Evolutionary conservation across 2,329 filamentous ascomycete species (phyloP), one percentile per base, ranked within the genome.

Genomic region (Talaromyces funiculosus): DNA sequence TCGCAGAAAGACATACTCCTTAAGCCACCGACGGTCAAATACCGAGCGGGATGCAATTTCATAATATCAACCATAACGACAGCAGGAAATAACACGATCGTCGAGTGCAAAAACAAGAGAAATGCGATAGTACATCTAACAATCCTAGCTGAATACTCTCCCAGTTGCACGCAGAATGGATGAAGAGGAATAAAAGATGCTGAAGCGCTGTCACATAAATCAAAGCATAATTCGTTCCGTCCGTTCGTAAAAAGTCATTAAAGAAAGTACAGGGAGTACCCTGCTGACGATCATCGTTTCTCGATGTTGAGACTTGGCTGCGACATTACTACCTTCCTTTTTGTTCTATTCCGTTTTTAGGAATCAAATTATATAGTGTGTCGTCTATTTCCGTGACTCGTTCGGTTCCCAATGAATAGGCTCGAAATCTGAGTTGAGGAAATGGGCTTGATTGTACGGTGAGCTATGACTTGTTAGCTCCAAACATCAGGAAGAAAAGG

Each of bases 361-460:
- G 35, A 45, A 54, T 40, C 35, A 40, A 54, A 26, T 9, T 6
- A 40, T 40, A 38, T 40, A 37, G 16, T 22, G 26, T 54, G 31
- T 29, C 24, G 26, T 31, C 62, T 67, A 68, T 67, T 70, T 72
- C 57, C 71, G 67, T 59, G 67, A 70, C 18, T 78, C 74, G 53
- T 69, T 71, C n/a, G 76, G 75, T 42, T 74, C 74, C 72, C 74
- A 79, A 61, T 78, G 75, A 35, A 75, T 74, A 14, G 77, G 77
- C 62, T 80, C 72, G 60, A 80, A 78, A 59, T 80, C 71, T 33
- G 73, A 68, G 63, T 80, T 76, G 59, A 76, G 72, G 66, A 79
- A 79, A 67, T 80, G 75, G 47, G 77, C 75, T 63, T 77, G 74
- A 64, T 78, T 77, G 69, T 76, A 74, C 8, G 76, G 73, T 10